Evolutionary conservation across 139 green algal genomes (phyloP).

Genomic region (Ulvella scutata): DNA sequence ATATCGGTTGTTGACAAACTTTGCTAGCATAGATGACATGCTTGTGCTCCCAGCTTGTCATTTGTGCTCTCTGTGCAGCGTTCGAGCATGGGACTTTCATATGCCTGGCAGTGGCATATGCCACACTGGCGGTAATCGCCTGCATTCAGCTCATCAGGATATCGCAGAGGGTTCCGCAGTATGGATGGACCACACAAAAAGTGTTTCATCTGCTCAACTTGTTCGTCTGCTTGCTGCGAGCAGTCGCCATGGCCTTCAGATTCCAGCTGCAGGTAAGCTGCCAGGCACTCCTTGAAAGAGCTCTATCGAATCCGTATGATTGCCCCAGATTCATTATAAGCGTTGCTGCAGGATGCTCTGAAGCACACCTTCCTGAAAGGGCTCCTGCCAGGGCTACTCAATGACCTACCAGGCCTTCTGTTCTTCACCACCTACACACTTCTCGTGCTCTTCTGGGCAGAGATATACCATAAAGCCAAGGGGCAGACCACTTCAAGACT

Average conservation of each 20-base stretch:
- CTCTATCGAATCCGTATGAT: neutral
- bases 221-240: slow-evolving; percentile 56
- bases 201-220: slow-evolving; percentile 97
- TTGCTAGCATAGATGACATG: no score
- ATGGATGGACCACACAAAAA: slow-evolving; percentile 99
- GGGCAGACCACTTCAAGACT: slow-evolving; percentile 58
- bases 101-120: slow-evolving; percentile 44
- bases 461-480: slow-evolving; percentile 96
- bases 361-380: slow-evolving; percentile 7
- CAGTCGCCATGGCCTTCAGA: slow-evolving; percentile 59
- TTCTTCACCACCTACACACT: slow-evolving; percentile 98
- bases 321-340: neutral
- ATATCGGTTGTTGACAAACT: no score
- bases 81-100: neutral
- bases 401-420: slow-evolving; percentile 82
- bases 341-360: slow-evolving; percentile 14
- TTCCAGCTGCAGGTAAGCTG: slow-evolving; percentile 19
- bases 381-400: slow-evolving; percentile 33
- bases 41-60: no score
- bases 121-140: slow-evolving; percentile 36
- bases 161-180: slow-evolving; percentile 86
- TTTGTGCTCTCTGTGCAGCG: no score
- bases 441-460: slow-evolving; percentile 95
- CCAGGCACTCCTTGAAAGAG: neutral
- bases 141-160: slow-evolving; percentile 75